These are phyloP conservation scores for Hanseniaspora valbyensis DNA, from an alignment of 805 yeast species.

Conservation along the genomic window DNA sequence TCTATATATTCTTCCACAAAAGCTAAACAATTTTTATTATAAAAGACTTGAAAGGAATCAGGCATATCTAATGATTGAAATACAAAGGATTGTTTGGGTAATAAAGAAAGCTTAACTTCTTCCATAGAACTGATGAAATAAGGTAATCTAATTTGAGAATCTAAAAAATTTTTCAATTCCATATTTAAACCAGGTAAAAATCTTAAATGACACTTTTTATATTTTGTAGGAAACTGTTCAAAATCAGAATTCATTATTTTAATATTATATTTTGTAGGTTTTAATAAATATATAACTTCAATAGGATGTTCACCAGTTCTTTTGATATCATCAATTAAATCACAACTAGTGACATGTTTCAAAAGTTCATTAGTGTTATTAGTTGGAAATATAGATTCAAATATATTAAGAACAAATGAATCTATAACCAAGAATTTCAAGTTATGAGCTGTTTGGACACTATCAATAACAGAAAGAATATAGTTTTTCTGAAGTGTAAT, in stretches of 20 bases:
- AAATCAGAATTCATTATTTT: constrained; percentile 74
- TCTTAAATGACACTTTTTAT: constrained; percentile 60
- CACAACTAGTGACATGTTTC: constrained; percentile 51
- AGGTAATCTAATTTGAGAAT: constrained; percentile 25
- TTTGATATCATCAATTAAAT: constrained; percentile 43
- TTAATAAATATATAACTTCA: constrained; percentile 71
- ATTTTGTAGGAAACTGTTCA: constrained; percentile 52
- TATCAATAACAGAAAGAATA: constrained; percentile 31
- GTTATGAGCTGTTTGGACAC: constrained; percentile 35
- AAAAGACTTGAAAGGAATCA: constrained; percentile 60
- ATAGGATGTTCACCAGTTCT: constrained; percentile 53
- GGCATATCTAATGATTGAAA: constrained; percentile 53
- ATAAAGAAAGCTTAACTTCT: constrained; percentile 39
- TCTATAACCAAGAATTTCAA: constrained; percentile 49
- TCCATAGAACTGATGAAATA: constrained; percentile 28
- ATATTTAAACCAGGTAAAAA: constrained; percentile 51
- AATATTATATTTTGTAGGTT: constrained; percentile 55
- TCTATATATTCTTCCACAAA: constrained; percentile 49
- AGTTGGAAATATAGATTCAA: constrained; percentile 35
- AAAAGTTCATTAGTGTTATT: constrained; percentile 37
- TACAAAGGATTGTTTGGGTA: constrained; percentile 59
- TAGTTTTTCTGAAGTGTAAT: constrained; percentile 32
- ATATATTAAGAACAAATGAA: constrained; percentile 38
- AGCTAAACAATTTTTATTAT: constrained; percentile 51
- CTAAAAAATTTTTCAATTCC: constrained; percentile 25